phyloP scores from a whole-genome alignment of 2,329 filamentous ascomycete species.

The Aureobasidium sp. region DNA sequence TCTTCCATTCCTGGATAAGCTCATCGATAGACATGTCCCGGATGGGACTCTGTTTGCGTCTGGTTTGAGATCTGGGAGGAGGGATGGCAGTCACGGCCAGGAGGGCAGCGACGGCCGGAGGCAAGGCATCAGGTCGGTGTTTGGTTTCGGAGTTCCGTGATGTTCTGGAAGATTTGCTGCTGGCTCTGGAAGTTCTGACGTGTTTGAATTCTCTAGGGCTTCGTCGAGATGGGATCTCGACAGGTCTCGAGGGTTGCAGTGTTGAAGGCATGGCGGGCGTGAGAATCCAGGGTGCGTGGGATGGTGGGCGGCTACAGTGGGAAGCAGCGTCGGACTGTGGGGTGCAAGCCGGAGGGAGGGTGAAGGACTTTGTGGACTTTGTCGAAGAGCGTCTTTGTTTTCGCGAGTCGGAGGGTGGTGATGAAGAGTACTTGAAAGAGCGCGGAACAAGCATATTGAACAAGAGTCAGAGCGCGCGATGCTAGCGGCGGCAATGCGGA shows the following conservation, averaged over 20 bases:
- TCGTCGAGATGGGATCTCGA: slow-evolving; percentile 32
- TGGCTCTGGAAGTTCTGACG: slow-evolving; percentile 27
- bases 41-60: slow-evolving; percentile 32
- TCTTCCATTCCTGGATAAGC: slow-evolving; percentile 49
- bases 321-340: not conserved
- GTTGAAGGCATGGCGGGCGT: slow-evolving; percentile 5
- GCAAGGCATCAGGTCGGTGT: slow-evolving; percentile 41
- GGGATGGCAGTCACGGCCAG: slow-evolving; percentile 55
- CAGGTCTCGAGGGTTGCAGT: slow-evolving; percentile 32
- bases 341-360: not conserved
- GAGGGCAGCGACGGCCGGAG: slow-evolving; percentile 51
- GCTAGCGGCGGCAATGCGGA: slow-evolving; percentile 15
- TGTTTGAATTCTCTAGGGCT: slow-evolving; percentile 26
- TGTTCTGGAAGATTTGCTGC: slow-evolving; percentile 23
- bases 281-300: slow-evolving; percentile 3
- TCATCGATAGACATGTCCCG: slow-evolving; percentile 49
- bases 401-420: slow-evolving; percentile 21
- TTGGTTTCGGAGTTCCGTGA: slow-evolving; percentile 19
- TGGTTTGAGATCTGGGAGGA: slow-evolving; percentile 38
- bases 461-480: slow-evolving; percentile 1
- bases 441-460: slow-evolving; percentile 39
- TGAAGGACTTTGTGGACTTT: not conserved
- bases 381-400: slow-evolving; percentile 6
- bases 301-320: not conserved
- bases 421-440: slow-evolving; percentile 37